Base-by-base conservation (phyloP, 1,284 basidiomycete genomes). In the Coniophora puteana region DNA sequence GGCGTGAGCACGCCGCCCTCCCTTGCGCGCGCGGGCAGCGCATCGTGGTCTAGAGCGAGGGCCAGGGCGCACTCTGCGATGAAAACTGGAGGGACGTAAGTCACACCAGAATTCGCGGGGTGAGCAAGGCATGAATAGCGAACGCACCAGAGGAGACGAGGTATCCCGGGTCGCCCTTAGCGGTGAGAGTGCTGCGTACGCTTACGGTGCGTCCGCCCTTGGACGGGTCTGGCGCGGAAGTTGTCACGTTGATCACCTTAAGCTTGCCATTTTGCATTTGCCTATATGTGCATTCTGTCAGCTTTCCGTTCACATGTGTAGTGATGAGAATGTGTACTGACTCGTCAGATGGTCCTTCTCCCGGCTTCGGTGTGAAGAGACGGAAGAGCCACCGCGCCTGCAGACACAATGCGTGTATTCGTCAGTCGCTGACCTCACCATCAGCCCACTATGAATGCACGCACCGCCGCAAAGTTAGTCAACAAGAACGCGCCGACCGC, bases 151-250 rank as follows among this genome's bases (percentile, higher is more conserved):
- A 69, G 1, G 88, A 83, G 26, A 82, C 63, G 13, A 74, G 59
- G 61, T 93, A 92, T 3, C 90, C 89, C 4, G 89, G 86, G 55
- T 93, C 89, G n/a, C 88, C 88, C 31, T 78, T 68, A 1, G 78
- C 83, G 37, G 61, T 67, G 38, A 82, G 62, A 25, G 75, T 72
- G 1, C 72, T 80, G 48, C 83, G 80, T 22, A 84, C 75, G 36
- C 74, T 67, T n/a, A 76, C 63, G 14, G 72, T 65, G 4, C 71
- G 69, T 2, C 64, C 57, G 4, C 67, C 55, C n/a, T n/a, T n/a
- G n/a, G n/a, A n/a, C 6, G 70, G 62, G 13, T 66, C 56, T 4
- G 65, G 53, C 36, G 67, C 57, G 17, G 73, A 66, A 24, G 66
- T 60, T 6, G 80, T 77, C 34, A 85, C 61, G 51, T 84, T 85